Base-by-base conservation (phyloP, 495 filamentous ascomycete species). In the Penicillium crystallinum region DNA sequence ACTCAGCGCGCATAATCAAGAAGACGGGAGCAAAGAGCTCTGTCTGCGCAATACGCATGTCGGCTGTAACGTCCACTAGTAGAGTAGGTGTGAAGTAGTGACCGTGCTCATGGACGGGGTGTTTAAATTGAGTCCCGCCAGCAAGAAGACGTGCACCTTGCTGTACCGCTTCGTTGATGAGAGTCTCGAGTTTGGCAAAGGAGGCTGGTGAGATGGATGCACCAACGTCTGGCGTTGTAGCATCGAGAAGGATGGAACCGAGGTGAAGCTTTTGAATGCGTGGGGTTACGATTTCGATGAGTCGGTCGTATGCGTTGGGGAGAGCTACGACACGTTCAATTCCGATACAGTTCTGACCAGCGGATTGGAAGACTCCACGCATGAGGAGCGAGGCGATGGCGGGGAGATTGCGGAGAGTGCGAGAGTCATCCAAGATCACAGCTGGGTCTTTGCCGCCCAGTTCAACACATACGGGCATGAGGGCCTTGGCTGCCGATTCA, bases 271-370 rank as follows among this genome's bases (percentile, higher is more conserved):
- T 74, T 25, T 76, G 73, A 51, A 97, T 88, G 35, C 86, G 82
- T 11, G 83, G 82, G 36, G 81, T 74, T 41, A 99, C 81, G 49
- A 87, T 76, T 12, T 74, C 60, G 48, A 95, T 74, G 23, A 99
- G 81, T 36, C 75, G 72, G 40, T 83, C 68, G 75, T 97, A 97
- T 37, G 83, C 75, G 17, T 72, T 72, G 1, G 90, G 87, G 10
- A 86, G 77, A 40, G 87, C 88, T 61, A 99, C 82, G 66, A 97
- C 85, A 35, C 93, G 87, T 71, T 99, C 93, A 50, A 96, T 89
- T 52, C 95, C 93, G 67, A 97, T 90, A 70, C 93, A 99, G 71
- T 99, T 99, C 64, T 99, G 93, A 1, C 93, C 93, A n/a, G 91
- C 83, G 49, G 91, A 89, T 68, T 97, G 92, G 76, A 97, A 99